Evolutionary conservation across 1,139 yeast genomes (phyloP).

Genomic region (Nakaseomyces delphensis): DNA sequence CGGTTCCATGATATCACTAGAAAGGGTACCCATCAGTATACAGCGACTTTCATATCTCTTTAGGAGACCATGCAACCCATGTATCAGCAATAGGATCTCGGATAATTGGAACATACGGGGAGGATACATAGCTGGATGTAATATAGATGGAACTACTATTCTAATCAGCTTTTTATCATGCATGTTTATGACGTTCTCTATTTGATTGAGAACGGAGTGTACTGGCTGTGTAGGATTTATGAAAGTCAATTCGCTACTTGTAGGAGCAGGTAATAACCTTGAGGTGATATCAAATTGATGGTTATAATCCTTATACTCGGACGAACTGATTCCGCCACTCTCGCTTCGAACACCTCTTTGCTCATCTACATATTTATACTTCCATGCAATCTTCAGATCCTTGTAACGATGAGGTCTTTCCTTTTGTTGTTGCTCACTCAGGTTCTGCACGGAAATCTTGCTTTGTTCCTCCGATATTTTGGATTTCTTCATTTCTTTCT

Average conservation of each 20-base stretch:
- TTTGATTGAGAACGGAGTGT: constrained; percentile 33
- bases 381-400: constrained; percentile 80
- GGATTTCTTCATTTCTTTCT: constrained; percentile 56
- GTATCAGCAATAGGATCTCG: constrained; percentile 53
- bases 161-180: constrained; percentile 46
- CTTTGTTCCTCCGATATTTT: constrained; percentile 50
- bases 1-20: constrained; percentile 53
- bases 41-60: constrained; percentile 42
- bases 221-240: constrained; percentile 35
- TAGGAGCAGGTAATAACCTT: constrained; percentile 58
- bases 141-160: constrained; percentile 61
- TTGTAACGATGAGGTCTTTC: constrained; percentile 27
- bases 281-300: constrained; percentile 73
- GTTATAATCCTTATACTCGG: constrained; percentile 43
- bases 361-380: constrained; percentile 56
- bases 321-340: constrained; percentile 25
- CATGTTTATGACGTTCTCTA: constrained; percentile 37
- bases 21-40: constrained; percentile 47
- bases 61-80: constrained; percentile 48
- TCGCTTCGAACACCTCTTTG: constrained; percentile 19
- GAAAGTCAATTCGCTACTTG: constrained; percentile 49
- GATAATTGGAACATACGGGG: constrained; percentile 43
- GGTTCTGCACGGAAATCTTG: constrained; percentile 59
- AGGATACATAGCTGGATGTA: constrained; percentile 71
- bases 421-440: constrained; percentile 33